Conservation (phyloP, 805 yeast genomes). For the Nakazawaea ernobii region DNA sequence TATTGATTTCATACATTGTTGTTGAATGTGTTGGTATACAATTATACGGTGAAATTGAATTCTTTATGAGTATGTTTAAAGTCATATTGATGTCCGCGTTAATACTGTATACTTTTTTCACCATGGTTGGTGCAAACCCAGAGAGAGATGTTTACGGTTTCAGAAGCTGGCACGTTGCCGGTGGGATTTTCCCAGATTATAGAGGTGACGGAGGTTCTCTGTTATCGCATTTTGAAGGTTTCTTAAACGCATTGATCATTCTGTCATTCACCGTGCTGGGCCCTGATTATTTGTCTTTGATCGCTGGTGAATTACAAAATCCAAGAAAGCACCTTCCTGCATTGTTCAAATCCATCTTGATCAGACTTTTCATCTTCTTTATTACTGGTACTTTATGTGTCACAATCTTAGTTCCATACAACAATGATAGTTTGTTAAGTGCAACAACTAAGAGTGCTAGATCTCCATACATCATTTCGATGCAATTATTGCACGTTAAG, state of each 20-base stretch:
- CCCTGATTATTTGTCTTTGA: conserved; percentile 41
- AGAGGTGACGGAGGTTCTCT: conserved; percentile 30
- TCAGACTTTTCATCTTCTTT: conserved; percentile 36
- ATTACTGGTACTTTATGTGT: conserved; percentile 44
- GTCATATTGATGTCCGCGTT: conserved; percentile 32
- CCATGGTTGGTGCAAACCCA: conserved; percentile 84
- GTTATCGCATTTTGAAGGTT: conserved; percentile 66
- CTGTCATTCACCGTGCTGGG: conserved; percentile 70
- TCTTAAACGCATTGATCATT: conserved; percentile 52
- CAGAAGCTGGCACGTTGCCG: conserved; percentile 42
- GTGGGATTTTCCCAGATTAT: conserved; percentile 30
- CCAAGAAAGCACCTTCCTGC: conserved; percentile 40
- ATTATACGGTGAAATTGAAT: conserved; percentile 47
- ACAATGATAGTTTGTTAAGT: conserved; percentile 29
- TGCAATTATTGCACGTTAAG: conserved; percentile 56
- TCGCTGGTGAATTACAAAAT: conserved; percentile 41
- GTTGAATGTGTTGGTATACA: conserved; percentile 66
- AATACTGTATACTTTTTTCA: conserved; percentile 36
- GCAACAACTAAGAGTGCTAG: conserved; percentile 38
- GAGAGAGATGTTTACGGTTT: conserved; percentile 57
- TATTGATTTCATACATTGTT: conserved; percentile 51
- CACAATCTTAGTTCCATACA: conserved; percentile 37
- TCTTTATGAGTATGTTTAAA: conserved; percentile 33
- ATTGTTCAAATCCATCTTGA: conserved; percentile 40
- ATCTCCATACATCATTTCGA: conserved; percentile 79